These are phyloP conservation scores for Leccinum brunneo-olivaceum DNA, from an alignment of 1,284 basidiomycete genomes.

Conservation along the genomic window DNA sequence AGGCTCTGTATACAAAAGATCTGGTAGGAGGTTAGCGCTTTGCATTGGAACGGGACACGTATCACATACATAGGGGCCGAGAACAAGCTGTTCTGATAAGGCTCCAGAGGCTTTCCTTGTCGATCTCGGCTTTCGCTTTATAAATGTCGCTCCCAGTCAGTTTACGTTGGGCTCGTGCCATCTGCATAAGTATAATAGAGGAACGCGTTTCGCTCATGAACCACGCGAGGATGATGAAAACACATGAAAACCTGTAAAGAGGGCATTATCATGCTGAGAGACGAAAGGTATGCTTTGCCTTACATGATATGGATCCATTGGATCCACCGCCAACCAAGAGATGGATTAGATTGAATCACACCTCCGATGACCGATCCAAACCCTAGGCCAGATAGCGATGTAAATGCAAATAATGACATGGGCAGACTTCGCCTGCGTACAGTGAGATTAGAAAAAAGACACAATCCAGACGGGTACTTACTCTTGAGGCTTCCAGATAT, in stretches of 20 bases:
- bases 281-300: constrained; percentile 12
- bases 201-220: constrained; percentile 61
- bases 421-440: constrained; percentile 44
- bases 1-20: constrained; percentile 68
- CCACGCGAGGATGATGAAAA: constrained; percentile 38
- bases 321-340: constrained; percentile 60
- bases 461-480: constrained; percentile 5
- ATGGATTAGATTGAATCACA: constrained; percentile 44
- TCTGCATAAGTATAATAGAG: constrained; percentile 52
- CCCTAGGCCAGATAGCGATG: constrained; percentile 42
- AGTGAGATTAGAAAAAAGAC: background rate
- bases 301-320: constrained; percentile 55
- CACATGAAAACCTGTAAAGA: constrained; percentile 36
- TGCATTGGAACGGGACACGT: background rate
- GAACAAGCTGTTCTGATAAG: constrained; percentile 65
- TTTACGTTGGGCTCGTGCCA: constrained; percentile 55
- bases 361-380: constrained; percentile 49
- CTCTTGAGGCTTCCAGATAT: constrained; percentile 30
- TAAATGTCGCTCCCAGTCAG: constrained; percentile 55
- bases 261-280: background rate
- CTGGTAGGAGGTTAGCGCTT: constrained; percentile 25
- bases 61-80: constrained; percentile 55
- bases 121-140: constrained; percentile 58
- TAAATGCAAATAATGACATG: constrained; percentile 47
- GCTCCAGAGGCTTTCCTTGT: constrained; percentile 46